Base-by-base conservation (phyloP, 805 yeast species). In the Cyberlindnera galapagoensis region DNA sequence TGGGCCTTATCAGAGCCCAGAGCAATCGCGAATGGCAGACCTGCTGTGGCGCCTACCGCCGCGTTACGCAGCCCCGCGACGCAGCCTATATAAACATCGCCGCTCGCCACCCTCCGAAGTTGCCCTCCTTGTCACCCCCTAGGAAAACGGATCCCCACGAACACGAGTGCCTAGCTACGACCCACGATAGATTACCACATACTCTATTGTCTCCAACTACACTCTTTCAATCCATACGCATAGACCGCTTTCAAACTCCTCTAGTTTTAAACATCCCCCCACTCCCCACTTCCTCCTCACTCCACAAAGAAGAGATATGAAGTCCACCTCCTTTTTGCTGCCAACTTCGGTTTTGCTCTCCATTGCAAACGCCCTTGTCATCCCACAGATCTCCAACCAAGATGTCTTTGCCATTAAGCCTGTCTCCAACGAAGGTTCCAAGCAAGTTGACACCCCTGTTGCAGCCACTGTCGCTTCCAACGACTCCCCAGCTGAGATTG, bases 321-420 rank as follows among this genome's bases (percentile, higher is more conserved):
- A n/a, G n/a, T n/a, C n/a, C n/a, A 33, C 46, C 17, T 41, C 57
- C 6, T 33, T 51, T 27, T 33, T 49, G 15, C 39, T 62, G 9
- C 54, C 65, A 22, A 40, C 55, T 7, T 55, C 65, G 17, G 62
- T 59, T 20, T 43, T 63, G 31, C 59, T 59, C 26, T 39, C 66
- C 18, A 45, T 62, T 7, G 69, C 72, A 18, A 54, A 61, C 36
- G 73, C 74, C n/a, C 62, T 80, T 51, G 79, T 80, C 38, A 74
- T 80, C 43, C 90, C 90, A 21, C 62, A 68, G 30, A 58, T 69
- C 25, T 65, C 60, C 38, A 54, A 60, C 33, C 52, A 62, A 39
- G 62, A 62, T 26, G 63, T 60, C 17, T 62, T 67, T 34, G 49
- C 49, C 10, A 33, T 35, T 21, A 30, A 40, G 21, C 33, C 33